Percentiles rank a stretch among this genome's conserved stretches.
phyloP scores from a whole-genome alignment of 805 yeast species.

The Lipomyces starkeyi region DNA sequence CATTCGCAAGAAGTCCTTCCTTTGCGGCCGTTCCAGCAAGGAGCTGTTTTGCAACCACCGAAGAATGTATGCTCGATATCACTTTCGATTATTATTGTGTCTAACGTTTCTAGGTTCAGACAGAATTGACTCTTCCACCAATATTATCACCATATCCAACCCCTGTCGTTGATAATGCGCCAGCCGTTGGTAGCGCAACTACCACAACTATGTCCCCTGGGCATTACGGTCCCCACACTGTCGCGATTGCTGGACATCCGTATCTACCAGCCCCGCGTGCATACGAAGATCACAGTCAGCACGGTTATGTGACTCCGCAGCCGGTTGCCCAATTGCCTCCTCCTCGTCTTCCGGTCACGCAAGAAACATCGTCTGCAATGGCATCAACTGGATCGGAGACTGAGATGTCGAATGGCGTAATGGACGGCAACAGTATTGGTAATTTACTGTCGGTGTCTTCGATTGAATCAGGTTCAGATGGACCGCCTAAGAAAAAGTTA shows the following conservation, averaged over 20 bases:
- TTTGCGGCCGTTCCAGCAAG: background rate
- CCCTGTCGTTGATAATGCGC: background rate
- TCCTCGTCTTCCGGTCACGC: too few species aligned
- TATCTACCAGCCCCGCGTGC: background rate
- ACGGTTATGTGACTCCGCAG: background rate
- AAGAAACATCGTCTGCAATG: background rate
- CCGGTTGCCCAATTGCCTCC: background rate
- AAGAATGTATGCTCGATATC: background rate
- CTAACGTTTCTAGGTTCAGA: background rate
- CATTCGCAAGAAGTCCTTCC: background rate
- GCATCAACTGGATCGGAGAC: background rate
- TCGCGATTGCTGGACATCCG: background rate
- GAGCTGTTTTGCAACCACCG: background rate
- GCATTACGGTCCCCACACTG: background rate
- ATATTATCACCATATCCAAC: background rate
- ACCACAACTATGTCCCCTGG: background rate
- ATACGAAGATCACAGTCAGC: background rate
- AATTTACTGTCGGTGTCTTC: background rate
- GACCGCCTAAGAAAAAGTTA: slow-evolving; percentile 10
- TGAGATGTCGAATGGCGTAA: background rate
- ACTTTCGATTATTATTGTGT: background rate
- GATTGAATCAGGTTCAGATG: background rate
- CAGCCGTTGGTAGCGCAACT: background rate
- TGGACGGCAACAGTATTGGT: background rate
- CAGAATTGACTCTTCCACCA: background rate